A percentile compares a stretch with the other conserved stretches of the same genome.
Conservation (phyloP, 441 rosid genomes). For the Eruca vesicaria region DNA sequence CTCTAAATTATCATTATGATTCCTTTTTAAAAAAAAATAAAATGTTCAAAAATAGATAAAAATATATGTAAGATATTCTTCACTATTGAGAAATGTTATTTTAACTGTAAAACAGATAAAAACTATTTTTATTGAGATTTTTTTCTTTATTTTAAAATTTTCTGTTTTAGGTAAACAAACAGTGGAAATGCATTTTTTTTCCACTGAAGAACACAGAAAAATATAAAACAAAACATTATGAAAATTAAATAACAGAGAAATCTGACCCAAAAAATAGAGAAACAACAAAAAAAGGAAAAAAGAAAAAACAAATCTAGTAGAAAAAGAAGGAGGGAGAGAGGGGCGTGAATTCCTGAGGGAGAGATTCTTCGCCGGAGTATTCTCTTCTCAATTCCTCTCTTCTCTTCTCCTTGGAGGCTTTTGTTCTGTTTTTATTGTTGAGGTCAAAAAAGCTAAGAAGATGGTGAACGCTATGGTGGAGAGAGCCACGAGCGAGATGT, state of each 20-base stretch:
- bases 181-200: background rate
- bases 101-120: too few species aligned
- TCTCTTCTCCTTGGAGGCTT: background rate
- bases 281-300: background rate
- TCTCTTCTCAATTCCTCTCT: slow-evolving; percentile 24
- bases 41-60: background rate
- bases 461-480: slow-evolving; percentile 99
- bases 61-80: background rate
- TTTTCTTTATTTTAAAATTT: too few species aligned
- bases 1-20: background rate
- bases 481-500: slow-evolving; percentile 96
- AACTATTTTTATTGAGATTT: too few species aligned
- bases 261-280: too few species aligned
- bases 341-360: slow-evolving; percentile 28
- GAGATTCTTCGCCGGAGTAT: slow-evolving; percentile 35
- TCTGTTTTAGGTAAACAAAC: too few species aligned
- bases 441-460: slow-evolving; percentile 10
- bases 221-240: background rate
- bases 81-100: too few species aligned
- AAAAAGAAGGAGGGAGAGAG: slow-evolving; percentile 18
- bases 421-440: background rate
- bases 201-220: slow-evolving; percentile 4
- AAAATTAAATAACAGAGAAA: background rate
- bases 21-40: too few species aligned
- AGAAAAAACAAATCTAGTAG: background rate